Conservation (phyloP, 768 basidiomycete genomes). For the Podaxis sp. region DNA sequence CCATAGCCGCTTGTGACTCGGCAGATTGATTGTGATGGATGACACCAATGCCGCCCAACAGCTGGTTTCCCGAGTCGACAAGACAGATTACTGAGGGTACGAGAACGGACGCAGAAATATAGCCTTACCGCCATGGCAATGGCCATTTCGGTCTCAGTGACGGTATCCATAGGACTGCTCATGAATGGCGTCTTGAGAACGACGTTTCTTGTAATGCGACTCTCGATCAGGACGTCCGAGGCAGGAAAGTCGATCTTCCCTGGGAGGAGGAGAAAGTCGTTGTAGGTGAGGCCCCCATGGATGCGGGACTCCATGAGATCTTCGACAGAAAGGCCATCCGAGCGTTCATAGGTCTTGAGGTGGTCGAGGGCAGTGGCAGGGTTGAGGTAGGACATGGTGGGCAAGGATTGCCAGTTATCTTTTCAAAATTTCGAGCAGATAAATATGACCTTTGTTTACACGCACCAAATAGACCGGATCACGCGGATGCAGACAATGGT, state of each 20-base stretch:
- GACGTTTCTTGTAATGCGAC: conserved; percentile 87
- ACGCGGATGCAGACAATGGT: no score
- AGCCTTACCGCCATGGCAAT: conserved; percentile 83
- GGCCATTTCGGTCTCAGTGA: conserved; percentile 94
- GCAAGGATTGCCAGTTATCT: conserved; percentile 22
- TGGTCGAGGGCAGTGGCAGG: conserved; percentile 71
- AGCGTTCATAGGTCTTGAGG: conserved; percentile 64
- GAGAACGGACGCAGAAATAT: conserved; percentile 8
- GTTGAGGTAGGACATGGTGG: conserved; percentile 50
- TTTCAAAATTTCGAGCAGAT: conserved; percentile 22
- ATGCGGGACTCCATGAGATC: conserved; percentile 87
- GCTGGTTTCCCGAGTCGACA: conserved; percentile 34
- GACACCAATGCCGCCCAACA: conserved; percentile 95
- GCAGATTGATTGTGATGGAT: conserved; percentile 95
- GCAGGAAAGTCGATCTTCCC: conserved; percentile 95
- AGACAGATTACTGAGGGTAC: conserved; percentile 17
- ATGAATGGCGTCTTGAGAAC: conserved; percentile 92
- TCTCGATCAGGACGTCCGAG: conserved; percentile 76
- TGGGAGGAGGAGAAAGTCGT: conserved; percentile 92
- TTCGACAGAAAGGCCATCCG: conserved; percentile 80
- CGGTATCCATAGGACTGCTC: conserved; percentile 99
- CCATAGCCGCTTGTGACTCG: conserved; percentile 91
- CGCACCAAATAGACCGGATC: neutral
- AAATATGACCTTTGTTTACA: conserved; percentile 22
- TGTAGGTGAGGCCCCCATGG: conserved; percentile 95